Evolutionary conservation across 345 rosid species (phyloP).

Genomic region (Gossypioides kirkii): DNA sequence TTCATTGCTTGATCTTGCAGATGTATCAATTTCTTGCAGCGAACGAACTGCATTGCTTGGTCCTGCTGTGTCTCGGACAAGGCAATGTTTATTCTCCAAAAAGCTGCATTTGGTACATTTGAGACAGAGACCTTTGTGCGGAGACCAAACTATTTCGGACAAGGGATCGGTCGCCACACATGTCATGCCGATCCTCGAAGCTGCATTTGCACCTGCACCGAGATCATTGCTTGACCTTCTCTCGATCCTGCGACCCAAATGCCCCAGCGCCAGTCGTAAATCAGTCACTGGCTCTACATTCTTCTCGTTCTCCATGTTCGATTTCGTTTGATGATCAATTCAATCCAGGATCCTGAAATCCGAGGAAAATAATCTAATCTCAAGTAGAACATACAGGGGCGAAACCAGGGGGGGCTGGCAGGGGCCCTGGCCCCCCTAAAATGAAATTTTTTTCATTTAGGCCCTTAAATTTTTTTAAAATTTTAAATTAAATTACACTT

Average conservation of each 20-base stretch:
- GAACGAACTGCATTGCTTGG: conserved; percentile 26
- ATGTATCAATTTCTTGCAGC: conserved; percentile 5
- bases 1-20: conserved; percentile 20
- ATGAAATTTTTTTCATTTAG: too few species aligned
- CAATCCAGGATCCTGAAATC: conserved; percentile 29
- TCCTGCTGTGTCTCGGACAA: conserved; percentile 35
- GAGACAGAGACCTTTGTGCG: conserved; percentile 65
- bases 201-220: conserved; percentile 96
- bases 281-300: conserved; percentile 38
- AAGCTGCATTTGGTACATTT: conserved; percentile 69
- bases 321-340: conserved; percentile 30
- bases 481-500: too few species aligned
- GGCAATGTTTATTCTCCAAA: conserved; percentile 34
- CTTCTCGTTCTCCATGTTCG: conserved; percentile 49
- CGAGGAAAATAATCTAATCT: background rate
- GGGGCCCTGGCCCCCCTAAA: too few species aligned
- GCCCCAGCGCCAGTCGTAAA: conserved; percentile 35
- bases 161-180: conserved; percentile 51
- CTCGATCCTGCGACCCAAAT: conserved; percentile 29
- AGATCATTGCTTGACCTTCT: conserved; percentile 36
- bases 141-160: conserved; percentile 92
- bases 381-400: too few species aligned
- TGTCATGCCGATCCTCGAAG: conserved; percentile 40
- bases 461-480: too few species aligned
- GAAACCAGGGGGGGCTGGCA: too few species aligned